Conservation (phyloP, 352 stramenopile species). For the Pythium angustatum region DNA sequence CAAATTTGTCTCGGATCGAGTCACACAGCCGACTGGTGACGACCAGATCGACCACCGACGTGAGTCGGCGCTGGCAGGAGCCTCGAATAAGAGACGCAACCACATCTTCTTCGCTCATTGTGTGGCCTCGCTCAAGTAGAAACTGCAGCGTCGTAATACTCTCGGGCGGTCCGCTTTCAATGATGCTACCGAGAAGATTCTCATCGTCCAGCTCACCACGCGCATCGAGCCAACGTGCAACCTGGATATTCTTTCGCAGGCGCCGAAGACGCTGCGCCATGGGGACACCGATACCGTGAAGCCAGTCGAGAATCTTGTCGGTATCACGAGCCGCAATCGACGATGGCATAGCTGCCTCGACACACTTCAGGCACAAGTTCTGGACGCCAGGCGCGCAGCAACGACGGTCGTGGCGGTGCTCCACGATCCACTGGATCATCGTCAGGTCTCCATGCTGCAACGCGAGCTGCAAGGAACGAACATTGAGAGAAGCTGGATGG, state of each 20-base stretch:
- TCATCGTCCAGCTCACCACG: neutral
- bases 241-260: neutral
- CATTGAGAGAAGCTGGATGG: neutral
- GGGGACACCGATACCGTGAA: neutral
- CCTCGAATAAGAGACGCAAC: too few relatives aligned
- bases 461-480: conserved; percentile 10
- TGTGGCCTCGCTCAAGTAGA: neutral
- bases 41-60: neutral
- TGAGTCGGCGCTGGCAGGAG: neutral
- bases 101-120: neutral
- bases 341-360: neutral
- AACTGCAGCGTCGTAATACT: neutral
- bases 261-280: neutral
- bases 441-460: conserved; percentile 5
- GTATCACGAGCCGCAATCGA: neutral
- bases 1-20: conserved; percentile 8
- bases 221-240: neutral
- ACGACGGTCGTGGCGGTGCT: conserved; percentile 1
- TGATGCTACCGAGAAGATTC: neutral
- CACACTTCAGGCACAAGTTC: neutral
- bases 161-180: neutral
- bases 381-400: conserved; percentile 3
- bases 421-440: conserved; percentile 16
- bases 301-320: neutral
- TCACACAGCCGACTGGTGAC: conserved; percentile 9